Evolutionary conservation across 2,329 filamentous ascomycete genomes (phyloP).

Genomic region (Neofusicoccum cordaticola): DNA sequence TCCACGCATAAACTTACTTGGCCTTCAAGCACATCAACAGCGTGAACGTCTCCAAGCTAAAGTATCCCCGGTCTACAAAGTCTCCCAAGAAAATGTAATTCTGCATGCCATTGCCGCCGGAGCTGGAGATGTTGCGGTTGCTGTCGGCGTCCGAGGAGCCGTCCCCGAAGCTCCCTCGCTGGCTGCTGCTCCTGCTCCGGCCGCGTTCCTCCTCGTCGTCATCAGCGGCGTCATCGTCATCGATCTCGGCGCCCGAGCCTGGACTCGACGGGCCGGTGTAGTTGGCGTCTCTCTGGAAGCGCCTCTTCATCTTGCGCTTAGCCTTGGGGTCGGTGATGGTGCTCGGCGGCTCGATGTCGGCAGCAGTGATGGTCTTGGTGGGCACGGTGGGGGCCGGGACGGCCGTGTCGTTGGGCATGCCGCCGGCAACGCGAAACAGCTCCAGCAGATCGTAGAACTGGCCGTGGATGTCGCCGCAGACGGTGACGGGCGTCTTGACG

Average conservation of each 20-base stretch:
- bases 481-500: slow-evolving; percentile 92
- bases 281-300: slow-evolving; percentile 49
- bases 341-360: slow-evolving; percentile 86
- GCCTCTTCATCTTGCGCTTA: slow-evolving; percentile 73
- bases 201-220: slow-evolving; percentile 49
- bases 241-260: slow-evolving; percentile 41
- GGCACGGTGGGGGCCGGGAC: slow-evolving; percentile 66
- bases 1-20: slow-evolving; percentile 50
- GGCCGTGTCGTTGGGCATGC: slow-evolving; percentile 81
- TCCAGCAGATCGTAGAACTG: slow-evolving; percentile 98
- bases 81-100: slow-evolving; percentile 73
- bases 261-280: slow-evolving; percentile 53
- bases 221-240: slow-evolving; percentile 49
- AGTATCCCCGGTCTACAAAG: slow-evolving; percentile 73
- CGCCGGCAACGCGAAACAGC: slow-evolving; percentile 92
- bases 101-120: slow-evolving; percentile 56
- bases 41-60: slow-evolving; percentile 71
- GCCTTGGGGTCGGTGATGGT: slow-evolving; percentile 85
- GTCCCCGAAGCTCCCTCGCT: slow-evolving; percentile 38
- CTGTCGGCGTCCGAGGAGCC: slow-evolving; percentile 40
- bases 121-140: slow-evolving; percentile 36
- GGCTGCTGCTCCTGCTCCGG: slow-evolving; percentile 43
- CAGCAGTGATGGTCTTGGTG: slow-evolving; percentile 75
- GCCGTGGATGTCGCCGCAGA: slow-evolving; percentile 97
- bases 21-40: slow-evolving; percentile 70